A percentile compares a stretch with the other conserved stretches of the same genome.
Evolutionary conservation across 2,329 filamentous ascomycete genomes (phyloP).

Genomic region (Diaporthe helianthi): DNA sequence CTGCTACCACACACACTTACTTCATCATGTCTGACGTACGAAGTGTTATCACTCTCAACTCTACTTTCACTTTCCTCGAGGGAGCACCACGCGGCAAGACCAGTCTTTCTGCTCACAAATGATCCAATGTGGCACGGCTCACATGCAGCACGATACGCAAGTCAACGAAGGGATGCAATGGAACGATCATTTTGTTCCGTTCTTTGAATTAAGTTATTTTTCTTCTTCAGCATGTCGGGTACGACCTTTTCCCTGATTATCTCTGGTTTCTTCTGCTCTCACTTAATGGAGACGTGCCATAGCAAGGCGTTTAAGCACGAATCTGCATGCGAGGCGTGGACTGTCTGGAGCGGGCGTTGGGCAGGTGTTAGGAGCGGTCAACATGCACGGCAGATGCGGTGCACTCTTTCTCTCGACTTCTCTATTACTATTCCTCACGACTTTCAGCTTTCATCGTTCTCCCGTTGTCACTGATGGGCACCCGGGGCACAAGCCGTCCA

Average conservation of each 20-base stretch:
- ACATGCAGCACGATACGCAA: not conserved
- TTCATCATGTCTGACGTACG: not conserved
- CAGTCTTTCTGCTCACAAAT: not conserved
- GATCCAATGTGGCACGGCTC: not conserved
- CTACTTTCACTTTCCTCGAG: not conserved
- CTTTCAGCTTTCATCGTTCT: not conserved
- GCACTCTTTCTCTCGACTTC: not conserved
- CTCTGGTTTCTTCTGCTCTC: not conserved
- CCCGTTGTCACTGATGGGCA: not conserved
- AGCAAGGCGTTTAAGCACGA: not conserved
- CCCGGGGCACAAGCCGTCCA: not conserved
- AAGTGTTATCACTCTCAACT: not conserved
- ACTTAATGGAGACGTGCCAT: not conserved
- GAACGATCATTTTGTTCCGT: not conserved
- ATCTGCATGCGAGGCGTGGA: not conserved
- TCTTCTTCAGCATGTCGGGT: not conserved
- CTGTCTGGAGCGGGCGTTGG: not conserved
- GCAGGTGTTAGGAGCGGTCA: not conserved
- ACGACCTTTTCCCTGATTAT: no score
- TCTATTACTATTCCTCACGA: not conserved
- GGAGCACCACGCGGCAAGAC: not conserved
- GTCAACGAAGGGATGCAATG: not conserved
- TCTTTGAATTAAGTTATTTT: not conserved
- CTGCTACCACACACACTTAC: not conserved
- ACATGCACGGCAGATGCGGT: not conserved